Base-by-base conservation (phyloP, 257 asterid species). In the Plectranthus barbatus region DNA sequence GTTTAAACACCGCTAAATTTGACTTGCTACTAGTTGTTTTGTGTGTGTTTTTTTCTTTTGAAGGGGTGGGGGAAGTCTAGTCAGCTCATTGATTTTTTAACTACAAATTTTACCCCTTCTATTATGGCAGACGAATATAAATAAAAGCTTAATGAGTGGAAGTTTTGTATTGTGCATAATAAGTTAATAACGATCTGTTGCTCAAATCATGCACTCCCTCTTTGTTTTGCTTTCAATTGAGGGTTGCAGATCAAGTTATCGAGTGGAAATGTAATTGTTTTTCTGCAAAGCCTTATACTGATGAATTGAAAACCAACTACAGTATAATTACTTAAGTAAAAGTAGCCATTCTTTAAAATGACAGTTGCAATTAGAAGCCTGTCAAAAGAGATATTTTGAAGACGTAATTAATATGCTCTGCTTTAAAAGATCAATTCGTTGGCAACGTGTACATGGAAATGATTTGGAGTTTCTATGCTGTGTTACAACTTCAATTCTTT, bases 1-100 rank as follows among this genome's bases (percentile, higher is more conserved):
- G 99, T 90, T 39, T 70, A 56, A 50, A 20, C 37, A 50, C n/a
- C 36, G 45, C 23, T n/a, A 36, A 19, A 23, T 20, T 63, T 33
- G n/a, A n/a, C n/a, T n/a, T n/a, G n/a, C n/a, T n/a, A n/a, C n/a
- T n/a, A n/a, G n/a, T 19, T 20, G 15, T 8, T 19, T 13, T 0
- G 1, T 39, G 12, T 36, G 1, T 3, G 0, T 40, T 7, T 13
- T 37, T n/a, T 23, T 33, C 2, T n/a, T 18, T 45, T n/a, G 18
- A 23, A 12, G 36, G 3, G 20, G 13, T 12, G 34, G 15, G 17
- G 55, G 31, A 29, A 4, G n/a, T 19, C 14, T 19, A 7, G 65
- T 56, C 7, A 19, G 36, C 50, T 26, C 31, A 11, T 8, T n/a
- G 29, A 39, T 12, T 39, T 45, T 44, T 36, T 12, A n/a, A 6